These are phyloP conservation scores for Nigrospora oryzae DNA, from an alignment of 2,329 filamentous ascomycete genomes.

Conservation along the genomic window DNA sequence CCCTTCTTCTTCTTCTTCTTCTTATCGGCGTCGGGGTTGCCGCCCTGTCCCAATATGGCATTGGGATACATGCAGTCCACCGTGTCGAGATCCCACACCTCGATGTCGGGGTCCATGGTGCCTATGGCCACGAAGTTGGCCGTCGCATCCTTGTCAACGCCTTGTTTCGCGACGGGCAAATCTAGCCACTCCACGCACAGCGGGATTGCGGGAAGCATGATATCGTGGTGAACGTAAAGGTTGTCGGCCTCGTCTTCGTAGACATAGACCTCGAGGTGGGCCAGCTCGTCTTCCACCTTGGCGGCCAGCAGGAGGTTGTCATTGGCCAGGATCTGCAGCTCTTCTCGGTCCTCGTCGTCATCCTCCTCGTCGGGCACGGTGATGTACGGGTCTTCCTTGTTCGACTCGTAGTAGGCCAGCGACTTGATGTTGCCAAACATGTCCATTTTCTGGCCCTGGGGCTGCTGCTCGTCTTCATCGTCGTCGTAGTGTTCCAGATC, in stretches of 20 bases:
- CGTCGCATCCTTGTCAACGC: constrained; percentile 51
- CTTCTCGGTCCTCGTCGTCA: constrained; percentile 84
- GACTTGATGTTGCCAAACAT: constrained; percentile 97
- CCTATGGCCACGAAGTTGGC: constrained; percentile 94
- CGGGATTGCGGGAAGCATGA: constrained; percentile 96
- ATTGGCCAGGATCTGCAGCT: constrained; percentile 83
- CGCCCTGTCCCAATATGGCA: constrained; percentile 78
- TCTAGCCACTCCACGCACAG: constrained; percentile 95
- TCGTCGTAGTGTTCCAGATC: constrained; percentile 95
- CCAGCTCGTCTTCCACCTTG: constrained; percentile 94
- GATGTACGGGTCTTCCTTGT: constrained; percentile 94
- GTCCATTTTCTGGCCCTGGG: constrained; percentile 66
- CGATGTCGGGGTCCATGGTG: constrained; percentile 97
- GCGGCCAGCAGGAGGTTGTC: constrained; percentile 90
- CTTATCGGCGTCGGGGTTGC: constrained; percentile 39
- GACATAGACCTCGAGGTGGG: constrained; percentile 92
- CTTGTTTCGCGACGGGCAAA: constrained; percentile 70
- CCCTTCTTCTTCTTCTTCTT: constrained; percentile 86
- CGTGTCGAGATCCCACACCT: constrained; percentile 94
- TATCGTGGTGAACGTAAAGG: constrained; percentile 97
- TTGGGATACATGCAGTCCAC: constrained; percentile 98
- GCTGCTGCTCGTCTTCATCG: constrained; percentile 58
- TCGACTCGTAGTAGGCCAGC: constrained; percentile 86
- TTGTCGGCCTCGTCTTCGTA: constrained; percentile 95
- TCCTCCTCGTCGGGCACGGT: constrained; percentile 66